A percentile compares a stretch with the other conserved stretches of the same genome.
Conservation (phyloP, 2,329 filamentous ascomycete species). For the Ophiostoma tasmaniense region DNA sequence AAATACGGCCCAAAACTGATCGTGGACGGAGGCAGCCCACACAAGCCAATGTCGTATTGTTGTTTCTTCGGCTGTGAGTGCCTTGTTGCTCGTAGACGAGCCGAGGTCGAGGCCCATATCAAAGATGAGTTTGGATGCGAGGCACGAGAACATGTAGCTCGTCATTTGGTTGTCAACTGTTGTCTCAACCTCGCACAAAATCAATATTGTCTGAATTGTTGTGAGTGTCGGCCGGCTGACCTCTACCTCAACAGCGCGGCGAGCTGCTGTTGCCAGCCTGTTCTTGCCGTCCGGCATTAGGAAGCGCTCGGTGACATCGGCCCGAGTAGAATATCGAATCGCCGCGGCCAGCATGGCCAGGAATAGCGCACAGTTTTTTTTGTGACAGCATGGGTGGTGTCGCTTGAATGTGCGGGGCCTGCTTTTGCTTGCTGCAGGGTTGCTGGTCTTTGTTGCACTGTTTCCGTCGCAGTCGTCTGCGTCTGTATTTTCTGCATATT, state of each 20-base stretch:
- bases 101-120: constrained; percentile 15
- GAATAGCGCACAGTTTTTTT: constrained; percentile 12
- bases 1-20: constrained; percentile 15
- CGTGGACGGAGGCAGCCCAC: constrained; percentile 17
- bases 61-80: constrained; percentile 11
- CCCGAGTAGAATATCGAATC: constrained; percentile 12
- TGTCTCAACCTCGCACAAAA: constrained; percentile 17
- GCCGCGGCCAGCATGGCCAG: constrained; percentile 17
- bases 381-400: constrained; percentile 10
- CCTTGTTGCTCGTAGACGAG: constrained; percentile 7
- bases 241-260: constrained; percentile 13
- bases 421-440: not conserved
- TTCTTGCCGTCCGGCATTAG: constrained; percentile 9
- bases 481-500: not conserved
- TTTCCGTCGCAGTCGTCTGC: not conserved
- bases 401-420: not conserved
- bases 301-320: constrained; percentile 11
- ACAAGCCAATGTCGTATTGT: constrained; percentile 17
- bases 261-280: constrained; percentile 9
- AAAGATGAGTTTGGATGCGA: constrained; percentile 16
- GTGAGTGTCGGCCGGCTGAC: constrained; percentile 10
- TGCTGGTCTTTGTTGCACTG: not conserved
- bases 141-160: constrained; percentile 17
- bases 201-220: constrained; percentile 16
- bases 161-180: constrained; percentile 16